phyloP scores from a whole-genome alignment of 176 grass and related monocot species.

The Oropetium thomaeum region DNA sequence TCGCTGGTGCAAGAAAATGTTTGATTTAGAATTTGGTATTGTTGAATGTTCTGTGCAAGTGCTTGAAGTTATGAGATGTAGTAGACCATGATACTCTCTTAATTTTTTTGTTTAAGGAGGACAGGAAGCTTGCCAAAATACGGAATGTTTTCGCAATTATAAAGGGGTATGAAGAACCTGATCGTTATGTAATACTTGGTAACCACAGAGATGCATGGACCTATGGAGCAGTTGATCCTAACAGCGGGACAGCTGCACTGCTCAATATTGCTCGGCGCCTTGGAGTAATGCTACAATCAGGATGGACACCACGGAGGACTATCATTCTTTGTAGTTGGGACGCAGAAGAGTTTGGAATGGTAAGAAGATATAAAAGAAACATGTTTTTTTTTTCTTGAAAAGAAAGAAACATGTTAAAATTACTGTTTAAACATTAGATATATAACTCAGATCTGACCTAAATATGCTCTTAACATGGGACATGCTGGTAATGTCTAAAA shows the following conservation, averaged over 20 bases:
- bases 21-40: background rate
- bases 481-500: background rate
- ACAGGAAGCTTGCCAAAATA: conserved; percentile 56
- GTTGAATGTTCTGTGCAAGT: conserved; percentile 19
- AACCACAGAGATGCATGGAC: conserved; percentile 99
- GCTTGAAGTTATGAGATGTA: conserved; percentile 9
- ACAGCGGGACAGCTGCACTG: conserved; percentile 83
- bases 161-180: conserved; percentile 74
- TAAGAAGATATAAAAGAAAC: conserved; percentile 38
- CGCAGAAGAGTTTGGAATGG: conserved; percentile 98
- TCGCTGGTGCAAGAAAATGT: background rate
- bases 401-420: background rate
- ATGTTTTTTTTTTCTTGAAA: no score
- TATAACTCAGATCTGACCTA: background rate
- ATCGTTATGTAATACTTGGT: conserved; percentile 87
- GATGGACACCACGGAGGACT: conserved; percentile 84
- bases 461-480: background rate
- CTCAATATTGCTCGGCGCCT: conserved; percentile 76
- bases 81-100: conserved; percentile 13
- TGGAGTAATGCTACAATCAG: conserved; percentile 71
- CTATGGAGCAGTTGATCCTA: conserved; percentile 94
- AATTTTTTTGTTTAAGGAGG: conserved; percentile 67
- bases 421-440: background rate
- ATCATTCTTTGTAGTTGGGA: conserved; percentile 97
- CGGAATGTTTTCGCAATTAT: conserved; percentile 68